Percentiles rank a stretch among this genome's conserved stretches.
Evolutionary conservation across 192 early-diverging fungal genomes (phyloP).

Genomic region (Globomyces pollinis-pini): DNA sequence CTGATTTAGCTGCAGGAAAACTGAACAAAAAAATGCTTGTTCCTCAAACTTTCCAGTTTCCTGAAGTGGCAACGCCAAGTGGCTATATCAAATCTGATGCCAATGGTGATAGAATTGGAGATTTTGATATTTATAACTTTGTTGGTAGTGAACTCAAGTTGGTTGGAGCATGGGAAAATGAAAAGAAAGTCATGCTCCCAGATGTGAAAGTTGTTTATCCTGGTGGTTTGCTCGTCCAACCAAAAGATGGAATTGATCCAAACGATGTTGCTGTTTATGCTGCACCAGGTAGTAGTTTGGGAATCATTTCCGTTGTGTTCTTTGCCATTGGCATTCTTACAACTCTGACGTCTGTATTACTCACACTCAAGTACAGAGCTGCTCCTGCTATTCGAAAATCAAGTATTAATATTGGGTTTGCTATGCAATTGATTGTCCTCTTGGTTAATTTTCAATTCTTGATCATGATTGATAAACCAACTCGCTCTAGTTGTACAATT

Average conservation of each 20-base stretch:
- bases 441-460: not conserved
- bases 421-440: not conserved
- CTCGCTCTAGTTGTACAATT: not conserved
- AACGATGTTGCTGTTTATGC: not conserved
- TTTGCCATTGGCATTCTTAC: not conserved
- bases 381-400: not conserved
- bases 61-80: not conserved
- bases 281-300: not conserved
- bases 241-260: not conserved
- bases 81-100: not conserved
- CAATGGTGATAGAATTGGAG: conserved; percentile 4
- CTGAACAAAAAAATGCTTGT: not conserved
- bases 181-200: not conserved
- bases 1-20: not conserved
- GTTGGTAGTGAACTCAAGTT: not conserved
- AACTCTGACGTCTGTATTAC: not conserved
- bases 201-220: not conserved
- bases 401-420: not conserved
- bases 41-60: conserved; percentile 3
- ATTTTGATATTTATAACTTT: not conserved
- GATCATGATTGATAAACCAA: conserved; percentile 5
- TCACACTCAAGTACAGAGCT: not conserved
- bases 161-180: not conserved
- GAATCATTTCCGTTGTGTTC: not conserved
- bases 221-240: not conserved